These are phyloP conservation scores for Globisporangium carolinianum DNA, from an alignment of 352 stramenopile species.

Conservation along the genomic window DNA sequence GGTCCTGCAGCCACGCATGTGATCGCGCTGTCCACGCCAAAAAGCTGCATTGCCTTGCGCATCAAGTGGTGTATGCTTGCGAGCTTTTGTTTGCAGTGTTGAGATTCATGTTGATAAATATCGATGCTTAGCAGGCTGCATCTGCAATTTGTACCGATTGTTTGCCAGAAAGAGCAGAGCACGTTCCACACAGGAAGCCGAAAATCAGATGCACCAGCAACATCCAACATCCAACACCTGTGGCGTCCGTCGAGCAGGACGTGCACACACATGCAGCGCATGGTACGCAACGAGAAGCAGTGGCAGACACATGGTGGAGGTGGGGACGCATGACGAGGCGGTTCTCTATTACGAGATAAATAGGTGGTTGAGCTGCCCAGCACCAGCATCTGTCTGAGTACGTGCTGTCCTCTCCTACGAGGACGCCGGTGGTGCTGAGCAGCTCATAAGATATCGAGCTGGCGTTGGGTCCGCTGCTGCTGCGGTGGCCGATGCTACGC, in stretches of 20 bases:
- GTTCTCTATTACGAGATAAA: slow-evolving; percentile 2
- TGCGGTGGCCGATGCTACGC: neutral
- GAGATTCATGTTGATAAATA: neutral
- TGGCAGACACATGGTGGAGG: too few species aligned
- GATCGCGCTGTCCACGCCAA: neutral
- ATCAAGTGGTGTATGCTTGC: neutral
- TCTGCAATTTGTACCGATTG: too few species aligned
- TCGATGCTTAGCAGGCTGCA: too few species aligned
- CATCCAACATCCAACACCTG: too few species aligned
- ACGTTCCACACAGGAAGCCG: too few species aligned
- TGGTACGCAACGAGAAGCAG: too few species aligned
- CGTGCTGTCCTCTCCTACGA: neutral
- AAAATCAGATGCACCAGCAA: neutral
- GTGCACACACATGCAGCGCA: neutral
- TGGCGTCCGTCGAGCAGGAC: too few species aligned
- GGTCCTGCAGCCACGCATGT: slow-evolving; percentile 11
- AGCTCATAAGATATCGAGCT: neutral
- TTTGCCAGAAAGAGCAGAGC: too few species aligned
- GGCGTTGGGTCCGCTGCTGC: neutral
- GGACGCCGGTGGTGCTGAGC: neutral
- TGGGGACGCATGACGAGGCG: too few species aligned
- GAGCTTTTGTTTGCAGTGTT: neutral
- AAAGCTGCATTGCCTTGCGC: neutral
- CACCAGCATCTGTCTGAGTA: neutral
- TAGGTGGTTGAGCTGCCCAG: neutral